A percentile compares a stretch with the other conserved stretches of the same genome.
phyloP scores from a whole-genome alignment of 1,139 yeast species.

The Zygoascus hellenicus region DNA sequence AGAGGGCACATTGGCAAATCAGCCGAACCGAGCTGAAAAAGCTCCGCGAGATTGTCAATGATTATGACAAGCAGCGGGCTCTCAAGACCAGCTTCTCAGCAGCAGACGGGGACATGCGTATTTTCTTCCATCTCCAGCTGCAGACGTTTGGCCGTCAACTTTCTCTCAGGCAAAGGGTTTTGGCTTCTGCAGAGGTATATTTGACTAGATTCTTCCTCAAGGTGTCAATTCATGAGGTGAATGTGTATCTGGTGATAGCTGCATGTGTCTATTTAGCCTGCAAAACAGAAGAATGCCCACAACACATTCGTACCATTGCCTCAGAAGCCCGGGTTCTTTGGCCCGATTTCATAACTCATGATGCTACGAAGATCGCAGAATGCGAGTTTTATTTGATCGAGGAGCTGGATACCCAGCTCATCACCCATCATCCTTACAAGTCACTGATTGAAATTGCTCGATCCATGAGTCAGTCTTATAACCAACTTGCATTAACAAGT shows the following conservation, averaged over 20 bases:
- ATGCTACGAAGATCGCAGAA: slow-evolving; percentile 88
- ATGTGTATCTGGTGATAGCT: slow-evolving; percentile 71
- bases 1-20: slow-evolving; percentile 56
- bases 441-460: slow-evolving; percentile 57
- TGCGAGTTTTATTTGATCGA: slow-evolving; percentile 91
- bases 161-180: slow-evolving; percentile 70
- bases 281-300: slow-evolving; percentile 93
- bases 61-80: slow-evolving; percentile 26
- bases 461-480: slow-evolving; percentile 37
- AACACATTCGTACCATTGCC: slow-evolving; percentile 77
- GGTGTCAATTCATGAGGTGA: slow-evolving; percentile 74
- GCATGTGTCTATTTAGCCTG: slow-evolving; percentile 86
- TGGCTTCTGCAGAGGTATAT: slow-evolving; percentile 87
- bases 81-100: slow-evolving; percentile 22
- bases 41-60: slow-evolving; percentile 35
- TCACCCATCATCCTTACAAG: slow-evolving; percentile 85
- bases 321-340: slow-evolving; percentile 84
- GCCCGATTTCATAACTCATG: slow-evolving; percentile 95
- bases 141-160: slow-evolving; percentile 74
- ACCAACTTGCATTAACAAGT: slow-evolving; percentile 39
- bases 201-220: slow-evolving; percentile 65
- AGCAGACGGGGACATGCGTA: slow-evolving; percentile 38
- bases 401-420: slow-evolving; percentile 73
- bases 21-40: slow-evolving; percentile 43
- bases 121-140: slow-evolving; percentile 40